Base-by-base conservation (phyloP, 208 protist species). In the Acanthamoeba royreba region DNA sequence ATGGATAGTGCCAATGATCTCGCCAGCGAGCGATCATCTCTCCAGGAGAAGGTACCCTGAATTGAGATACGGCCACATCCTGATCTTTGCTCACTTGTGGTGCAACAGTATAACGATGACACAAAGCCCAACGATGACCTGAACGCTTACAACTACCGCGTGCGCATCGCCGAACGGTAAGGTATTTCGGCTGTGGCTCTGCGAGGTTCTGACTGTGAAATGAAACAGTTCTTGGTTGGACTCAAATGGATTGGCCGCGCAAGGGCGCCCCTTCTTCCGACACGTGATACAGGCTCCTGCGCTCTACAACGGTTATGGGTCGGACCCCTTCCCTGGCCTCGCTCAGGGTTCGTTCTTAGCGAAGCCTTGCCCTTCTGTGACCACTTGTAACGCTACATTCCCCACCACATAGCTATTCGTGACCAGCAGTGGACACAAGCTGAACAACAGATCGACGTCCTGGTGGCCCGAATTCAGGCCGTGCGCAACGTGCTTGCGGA, bases 291-390 rank as follows among this genome's bases (percentile, higher is more conserved):
- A 79, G n/a, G 90, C 90, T 19, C 90, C 90, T 22, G 90, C 47
- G 19, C n/a, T 93, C 3, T 93, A 93, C 42, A 61, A 93, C 7
- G 90, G 90, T 15, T 93, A 93, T 28, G 90, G 63, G n/a, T 85
- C 90, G 9, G 49, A 66, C 52, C 19, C 90, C 4, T 93, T 93
- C 90, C 90, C 90, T 2, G 90, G 90, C 31, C 28, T 81, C 13
- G 11, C 42, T 13, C 69, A 81, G 25, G 69, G 55, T 66, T 55
- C n/a, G n/a, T n/a, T 8, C 55, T 4, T 25, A 17, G 11, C 55
- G 25, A 5, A 17, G 25, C 33, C 55, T 5, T 66, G 22, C 55
- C 33, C 49, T 55, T 9, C 49, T 55, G 13, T 9, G 19, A 19
- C n/a, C n/a, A n/a, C n/a, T n/a, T 19, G 9, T 55, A 19, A 25